Base-by-base conservation (phyloP, 2,329 filamentous ascomycete species). In the Fusarium fujikuroi region DNA sequence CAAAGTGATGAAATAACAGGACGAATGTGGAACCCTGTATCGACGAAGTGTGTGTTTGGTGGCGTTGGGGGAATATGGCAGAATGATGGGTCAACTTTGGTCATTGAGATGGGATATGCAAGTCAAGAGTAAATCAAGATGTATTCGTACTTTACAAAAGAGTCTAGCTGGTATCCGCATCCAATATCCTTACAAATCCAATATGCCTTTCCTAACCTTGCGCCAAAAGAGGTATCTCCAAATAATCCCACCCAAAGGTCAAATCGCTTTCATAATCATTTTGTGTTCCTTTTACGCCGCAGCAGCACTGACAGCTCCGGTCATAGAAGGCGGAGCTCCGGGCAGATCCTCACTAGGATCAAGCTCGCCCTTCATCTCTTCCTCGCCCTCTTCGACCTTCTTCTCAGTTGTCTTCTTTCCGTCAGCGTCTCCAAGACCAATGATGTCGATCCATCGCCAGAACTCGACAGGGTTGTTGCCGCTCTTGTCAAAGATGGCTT, bases 361-460 rank as follows among this genome's bases (percentile, higher is more conserved):
- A 7, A 83, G 72, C 50, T 83, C 80, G 10, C 76, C 78, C 72
- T 81, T 77, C 79, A 83, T 82, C 39, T 77, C 71, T 39, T 77
- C 67, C n/a, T 84, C 81, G 12, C 77, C 76, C 15, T 82, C 78
- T 25, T 82, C 81, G 16, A 83, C 78, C 70, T 82, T 77, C 60
- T 81, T 66, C 16, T 74, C 63, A 4, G 75, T 68, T 0, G 79
- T 77, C 74, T 82, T 81, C 14, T 74, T 70, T 7, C 80, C 79
- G 11, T 69, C 77, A 5, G 75, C 66, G 3, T 80, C 79, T 0
- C 82, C 88, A 69, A 89, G 80, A 12, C 87, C 87, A 6, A 88
- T 82, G 25, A 86, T 81, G 56, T 89, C 85, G 67, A 90, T 85
- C 84, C 85, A 88, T 46, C 80, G 78, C 88, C 88, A 90, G 60